Percentiles rank a stretch among this genome's conserved stretches.
phyloP scores from a whole-genome alignment of 2,329 filamentous ascomycete species.

The Metarhizium robertsii region DNA sequence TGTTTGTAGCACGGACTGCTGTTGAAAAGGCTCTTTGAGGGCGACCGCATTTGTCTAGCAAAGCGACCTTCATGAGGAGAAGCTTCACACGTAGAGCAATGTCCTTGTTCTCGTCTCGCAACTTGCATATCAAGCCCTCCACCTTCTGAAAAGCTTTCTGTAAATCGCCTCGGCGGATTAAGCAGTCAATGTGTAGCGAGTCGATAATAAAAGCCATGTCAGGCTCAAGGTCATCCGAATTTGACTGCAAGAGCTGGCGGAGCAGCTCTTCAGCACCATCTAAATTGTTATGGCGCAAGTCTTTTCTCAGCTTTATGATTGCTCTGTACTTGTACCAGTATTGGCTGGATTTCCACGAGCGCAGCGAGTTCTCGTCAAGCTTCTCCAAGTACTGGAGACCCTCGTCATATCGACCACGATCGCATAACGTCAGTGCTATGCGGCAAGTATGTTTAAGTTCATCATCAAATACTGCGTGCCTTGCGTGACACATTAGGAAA shows the following conservation, averaged over 20 bases:
- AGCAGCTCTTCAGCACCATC: constrained; percentile 41
- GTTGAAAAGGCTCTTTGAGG: constrained; percentile 70
- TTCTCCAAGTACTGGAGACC: constrained; percentile 37
- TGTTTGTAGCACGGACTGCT: constrained; percentile 63
- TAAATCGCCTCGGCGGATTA: constrained; percentile 38
- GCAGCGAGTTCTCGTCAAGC: constrained; percentile 50
- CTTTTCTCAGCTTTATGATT: constrained; percentile 54
- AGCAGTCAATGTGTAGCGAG: constrained; percentile 41
- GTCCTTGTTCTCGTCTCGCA: constrained; percentile 37
- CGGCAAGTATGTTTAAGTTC: constrained; percentile 65
- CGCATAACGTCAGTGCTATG: constrained; percentile 50
- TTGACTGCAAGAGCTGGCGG: constrained; percentile 42
- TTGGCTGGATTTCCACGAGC: constrained; percentile 70
- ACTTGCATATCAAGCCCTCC: constrained; percentile 31
- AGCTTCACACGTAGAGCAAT: constrained; percentile 61
- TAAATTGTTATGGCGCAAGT: constrained; percentile 47
- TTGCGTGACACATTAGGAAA: constrained; percentile 63
- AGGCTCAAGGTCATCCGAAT: constrained; percentile 39
- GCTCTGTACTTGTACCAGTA: constrained; percentile 60
- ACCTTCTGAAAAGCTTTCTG: constrained; percentile 38
- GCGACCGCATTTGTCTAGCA: constrained; percentile 59
- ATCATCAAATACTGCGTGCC: constrained; percentile 58
- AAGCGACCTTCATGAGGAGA: constrained; percentile 61
- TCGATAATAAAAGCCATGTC: constrained; percentile 43
- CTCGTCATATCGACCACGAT: constrained; percentile 61